Base-by-base conservation (phyloP, 192 early-diverging fungal species). In the Dissophora ornata region DNA sequence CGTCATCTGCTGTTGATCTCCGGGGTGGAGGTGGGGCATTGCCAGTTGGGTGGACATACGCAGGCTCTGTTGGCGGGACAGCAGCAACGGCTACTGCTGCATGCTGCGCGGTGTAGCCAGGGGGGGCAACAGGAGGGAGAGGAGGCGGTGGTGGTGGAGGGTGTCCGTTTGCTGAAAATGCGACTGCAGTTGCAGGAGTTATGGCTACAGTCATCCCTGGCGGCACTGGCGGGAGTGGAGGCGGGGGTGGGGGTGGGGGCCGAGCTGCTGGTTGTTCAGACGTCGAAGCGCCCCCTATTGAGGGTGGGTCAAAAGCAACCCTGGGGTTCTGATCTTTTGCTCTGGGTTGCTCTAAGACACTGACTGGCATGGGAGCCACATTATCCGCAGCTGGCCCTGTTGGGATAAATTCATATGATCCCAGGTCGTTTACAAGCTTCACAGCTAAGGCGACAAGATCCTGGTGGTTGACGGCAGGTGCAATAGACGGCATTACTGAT, bases 71-170 rank as follows among this genome's bases (percentile, higher is more conserved):
- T 22, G 56, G 13, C 28, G 55, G 45, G 38, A 38, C 34, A 18
- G 64, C 41, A 25, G 71, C 42, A 2, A 47, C 25, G 0, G 61
- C 9, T 18, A 55, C 19, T 2, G 71, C 21, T 21, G 59, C n/a
- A 16, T 38, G 26, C 29, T 49, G 49, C 7, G 64, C 22, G 19
- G 32, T 50, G 21, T 67, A 60, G 18, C 65, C 63, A 16, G 47
- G 53, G 9, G 63, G 50, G 4, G 57, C 63, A 16, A 53, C 47
- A 16, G 66, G 63, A 22, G 64, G 56, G 32, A 15, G 59, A 22
- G 62, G 62, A 6, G 71, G 71, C 30, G 71, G 71, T 24, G 71
- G 71, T n/a, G 71, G 71, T 7, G 64, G 63, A 1, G 56, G 56
- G 32, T 56, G 41, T 13, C 61, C 52, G 34, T 77, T 67, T 10